Base-by-base conservation (phyloP, 169 alveolate genomes). In the Cryptosporidium baileyi region DNA sequence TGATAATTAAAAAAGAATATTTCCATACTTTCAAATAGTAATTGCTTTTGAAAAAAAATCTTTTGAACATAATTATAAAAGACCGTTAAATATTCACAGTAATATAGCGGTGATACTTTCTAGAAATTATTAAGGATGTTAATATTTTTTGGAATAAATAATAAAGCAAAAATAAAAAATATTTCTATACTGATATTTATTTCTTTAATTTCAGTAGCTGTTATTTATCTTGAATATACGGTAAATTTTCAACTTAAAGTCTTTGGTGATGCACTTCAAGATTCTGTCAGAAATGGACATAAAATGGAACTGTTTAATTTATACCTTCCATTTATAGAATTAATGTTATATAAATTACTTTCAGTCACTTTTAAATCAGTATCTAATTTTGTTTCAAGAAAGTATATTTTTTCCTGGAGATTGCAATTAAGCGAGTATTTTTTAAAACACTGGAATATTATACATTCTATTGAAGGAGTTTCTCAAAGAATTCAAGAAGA, bases 401-500 rank as follows among this genome's bases (percentile, higher is more conserved):
- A 67, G 41, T 47, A 52, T 22, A 51, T 67, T 49, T 34, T 67
- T 26, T 67, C 13, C 26, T 67, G 82, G 82, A 67, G 82, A 38
- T 13, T 67, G 19, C 40, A 47, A 38, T 36, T 67, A 36, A 51
- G 67, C 11, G 65, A 52, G 57, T 28, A n/a, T 26, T 67, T 51
- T 38, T 28, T 67, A 38, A 19, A 52, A 11, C 26, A 34, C 57
- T 67, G 82, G 82, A 40, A 67, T 26, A 34, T 36, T 5, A 51
- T 67, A 22, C 45, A 67, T 65, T 36, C 40, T n/a, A 32, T 51
- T 6, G 82, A 67, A 34, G 82, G 82, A n/a, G 82, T 40, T 3
- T 47, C 82, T 11, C 82, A 67, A 60, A 47, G 82, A 32, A 52
- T 67, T 22, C 82, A 67, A 24, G 82, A 67, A 52, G 82, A 67